Base-by-base conservation (phyloP, 306 rosid genomes). In the Cicer cuneatum region DNA sequence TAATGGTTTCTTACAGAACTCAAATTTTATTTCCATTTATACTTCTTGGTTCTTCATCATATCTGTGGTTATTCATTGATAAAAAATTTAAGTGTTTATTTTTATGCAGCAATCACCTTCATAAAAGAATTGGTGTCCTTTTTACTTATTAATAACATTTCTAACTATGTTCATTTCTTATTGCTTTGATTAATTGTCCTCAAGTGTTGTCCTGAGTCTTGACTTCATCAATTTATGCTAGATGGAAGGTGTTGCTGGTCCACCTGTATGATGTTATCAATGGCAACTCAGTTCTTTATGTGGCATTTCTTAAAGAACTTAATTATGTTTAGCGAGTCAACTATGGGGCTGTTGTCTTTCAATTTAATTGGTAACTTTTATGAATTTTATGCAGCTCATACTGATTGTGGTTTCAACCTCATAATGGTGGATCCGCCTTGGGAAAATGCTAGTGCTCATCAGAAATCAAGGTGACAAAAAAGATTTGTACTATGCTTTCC, bases 371-470 rank as follows among this genome's bases (percentile, higher is more conserved):
- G 16, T 12, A 1, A 64, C 10, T 48, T 66, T 48, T 10, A 59
- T 72, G 47, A 64, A 65, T 63, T 54, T 24, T 60, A 4, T 77
- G 80, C 86, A 91, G 94, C 81, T 52, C 79, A 84, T 41, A 29
- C 86, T 71, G 83, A 83, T 78, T 80, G 76, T 74, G 97, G 97
- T 75, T 93, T 87, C 85, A 89, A 85, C 82, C 88, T 91, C 67
- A 91, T 91, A 64, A 82, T 91, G 73, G 74, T 93, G 33, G 97
- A 93, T 82, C 98, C 98, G 6, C 98, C 98, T 19, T 91, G 97
- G 98, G 98, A 93, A 84, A 93, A 91, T 87, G 97, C 91, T 64
- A 93, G 98, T 79, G 98, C 94, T 47, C 82, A 35, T 63, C 97
- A 91, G 82, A 93, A 93, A 83, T 85, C 66, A 42, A 91, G 89